Conservation (phyloP, 192 early-diverging fungal species). For the Rhizophagus clarus region DNA sequence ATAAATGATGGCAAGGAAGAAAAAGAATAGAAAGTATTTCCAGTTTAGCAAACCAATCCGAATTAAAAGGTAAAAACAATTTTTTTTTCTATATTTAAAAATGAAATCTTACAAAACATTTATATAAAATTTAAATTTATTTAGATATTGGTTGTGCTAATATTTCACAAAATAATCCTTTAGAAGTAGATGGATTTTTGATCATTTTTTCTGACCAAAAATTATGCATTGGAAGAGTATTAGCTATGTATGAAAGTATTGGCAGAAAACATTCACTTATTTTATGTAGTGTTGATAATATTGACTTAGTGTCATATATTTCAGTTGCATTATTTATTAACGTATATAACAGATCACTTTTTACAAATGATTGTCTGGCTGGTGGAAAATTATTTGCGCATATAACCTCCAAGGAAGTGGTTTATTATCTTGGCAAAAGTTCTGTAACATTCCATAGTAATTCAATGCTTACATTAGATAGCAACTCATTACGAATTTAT, state of each 20-base stretch:
- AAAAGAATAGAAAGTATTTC: neutral
- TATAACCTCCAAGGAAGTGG: neutral
- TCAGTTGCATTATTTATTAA: neutral
- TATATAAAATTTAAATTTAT: neutral
- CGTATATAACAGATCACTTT: neutral
- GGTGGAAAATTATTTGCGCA: neutral
- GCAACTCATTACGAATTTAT: too few relatives aligned
- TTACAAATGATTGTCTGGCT: neutral
- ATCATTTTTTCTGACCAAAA: neutral
- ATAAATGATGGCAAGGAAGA: neutral
- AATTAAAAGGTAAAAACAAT: neutral
- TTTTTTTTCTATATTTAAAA: neutral
- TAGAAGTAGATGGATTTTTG: neutral
- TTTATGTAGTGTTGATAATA: neutral
- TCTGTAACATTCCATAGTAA: too few relatives aligned
- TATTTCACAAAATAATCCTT: conserved; percentile 1
- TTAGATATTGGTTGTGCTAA: neutral
- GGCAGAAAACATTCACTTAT: neutral
- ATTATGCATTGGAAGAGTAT: neutral
- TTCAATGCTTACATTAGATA: too few relatives aligned
- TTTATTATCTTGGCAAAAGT: too few relatives aligned
- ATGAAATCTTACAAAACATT: neutral
- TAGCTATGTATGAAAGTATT: neutral
- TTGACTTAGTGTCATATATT: neutral
- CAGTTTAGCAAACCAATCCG: neutral